Conservation (phyloP, 805 yeast genomes). For the Cyberlindnera euphorbiiphila region DNA sequence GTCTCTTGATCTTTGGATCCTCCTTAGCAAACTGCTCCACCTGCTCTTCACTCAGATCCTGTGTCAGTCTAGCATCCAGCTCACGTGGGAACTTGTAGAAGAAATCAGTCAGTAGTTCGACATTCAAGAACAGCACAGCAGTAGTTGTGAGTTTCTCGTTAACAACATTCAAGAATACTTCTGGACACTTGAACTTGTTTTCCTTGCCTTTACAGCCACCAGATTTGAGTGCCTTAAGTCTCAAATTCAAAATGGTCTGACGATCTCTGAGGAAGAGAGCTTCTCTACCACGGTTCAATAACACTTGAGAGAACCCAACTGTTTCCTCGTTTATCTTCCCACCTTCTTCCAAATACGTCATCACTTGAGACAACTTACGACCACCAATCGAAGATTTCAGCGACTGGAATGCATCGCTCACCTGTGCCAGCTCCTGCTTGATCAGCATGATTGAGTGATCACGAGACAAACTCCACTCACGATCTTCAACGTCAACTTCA, state of each 20-base stretch:
- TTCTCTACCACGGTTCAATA: constrained; percentile 76
- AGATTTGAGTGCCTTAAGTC: constrained; percentile 72
- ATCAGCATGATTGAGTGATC: constrained; percentile 71
- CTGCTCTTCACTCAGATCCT: constrained; percentile 64
- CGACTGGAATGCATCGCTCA: constrained; percentile 56
- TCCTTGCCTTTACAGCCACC: constrained; percentile 73
- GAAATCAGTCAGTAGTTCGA: constrained; percentile 89
- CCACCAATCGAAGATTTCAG: constrained; percentile 76
- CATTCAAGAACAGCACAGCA: constrained; percentile 87
- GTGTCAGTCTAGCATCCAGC: constrained; percentile 69
- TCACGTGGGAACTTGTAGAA: constrained; percentile 96
- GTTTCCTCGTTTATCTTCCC: constrained; percentile 54
- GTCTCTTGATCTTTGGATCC: constrained; percentile 81
- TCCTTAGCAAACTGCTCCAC: constrained; percentile 89
- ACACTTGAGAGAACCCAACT: constrained; percentile 74
- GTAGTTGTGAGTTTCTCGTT: constrained; percentile 90
- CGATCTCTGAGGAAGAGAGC: constrained; percentile 80
- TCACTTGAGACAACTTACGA: constrained; percentile 76
- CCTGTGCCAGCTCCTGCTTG: constrained; percentile 83
- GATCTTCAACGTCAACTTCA: constrained; percentile 92
- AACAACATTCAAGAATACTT: constrained; percentile 86
- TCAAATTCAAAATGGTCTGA: constrained; percentile 60
- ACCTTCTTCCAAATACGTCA: constrained; percentile 55
- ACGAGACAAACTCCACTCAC: constrained; percentile 85
- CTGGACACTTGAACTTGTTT: constrained; percentile 90